phyloP scores from a whole-genome alignment of 2,329 filamentous ascomycete genomes.

The Cladosporium sp. region DNA sequence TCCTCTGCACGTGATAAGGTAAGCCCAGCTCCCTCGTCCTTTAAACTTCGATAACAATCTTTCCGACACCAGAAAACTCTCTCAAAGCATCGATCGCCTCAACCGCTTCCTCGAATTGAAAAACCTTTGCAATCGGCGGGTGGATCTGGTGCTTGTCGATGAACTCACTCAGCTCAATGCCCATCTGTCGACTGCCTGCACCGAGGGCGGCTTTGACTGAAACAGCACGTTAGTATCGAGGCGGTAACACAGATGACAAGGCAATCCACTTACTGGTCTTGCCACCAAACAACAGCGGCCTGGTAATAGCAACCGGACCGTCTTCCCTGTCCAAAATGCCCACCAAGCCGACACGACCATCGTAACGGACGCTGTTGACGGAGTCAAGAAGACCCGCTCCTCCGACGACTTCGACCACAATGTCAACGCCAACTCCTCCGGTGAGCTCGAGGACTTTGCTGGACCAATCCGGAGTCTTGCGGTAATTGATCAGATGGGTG shows the following conservation, averaged over 20 bases:
- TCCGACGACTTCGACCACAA: conserved; percentile 52
- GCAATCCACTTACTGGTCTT: conserved; percentile 21
- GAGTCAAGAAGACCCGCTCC: conserved; percentile 45
- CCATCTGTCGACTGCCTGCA: conserved; percentile 46
- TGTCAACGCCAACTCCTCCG: conserved; percentile 41
- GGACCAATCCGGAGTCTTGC: conserved; percentile 58
- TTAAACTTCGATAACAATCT: conserved; percentile 29
- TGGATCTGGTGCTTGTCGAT: conserved; percentile 42
- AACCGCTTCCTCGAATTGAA: conserved; percentile 37
- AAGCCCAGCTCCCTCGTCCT: neutral
- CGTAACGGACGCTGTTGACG: conserved; percentile 41
- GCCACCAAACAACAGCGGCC: conserved; percentile 24
- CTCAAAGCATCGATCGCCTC: conserved; percentile 35
- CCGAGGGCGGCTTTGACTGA: conserved; percentile 25
- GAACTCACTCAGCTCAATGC: conserved; percentile 41
- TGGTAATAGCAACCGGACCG: conserved; percentile 23
- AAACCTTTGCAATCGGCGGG: conserved; percentile 41
- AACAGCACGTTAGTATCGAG: neutral
- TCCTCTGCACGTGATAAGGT: neutral
- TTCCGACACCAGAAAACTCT: conserved; percentile 37
- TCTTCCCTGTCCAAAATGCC: conserved; percentile 27
- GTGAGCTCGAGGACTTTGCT: conserved; percentile 52
- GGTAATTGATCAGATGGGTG: conserved; percentile 62
- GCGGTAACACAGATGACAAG: neutral
- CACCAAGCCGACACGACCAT: conserved; percentile 39